Percentiles rank a stretch among this genome's conserved stretches.
Evolutionary conservation across 768 basidiomycete genomes (phyloP).

Genomic region (Dictyophora rubrovolvata): DNA sequence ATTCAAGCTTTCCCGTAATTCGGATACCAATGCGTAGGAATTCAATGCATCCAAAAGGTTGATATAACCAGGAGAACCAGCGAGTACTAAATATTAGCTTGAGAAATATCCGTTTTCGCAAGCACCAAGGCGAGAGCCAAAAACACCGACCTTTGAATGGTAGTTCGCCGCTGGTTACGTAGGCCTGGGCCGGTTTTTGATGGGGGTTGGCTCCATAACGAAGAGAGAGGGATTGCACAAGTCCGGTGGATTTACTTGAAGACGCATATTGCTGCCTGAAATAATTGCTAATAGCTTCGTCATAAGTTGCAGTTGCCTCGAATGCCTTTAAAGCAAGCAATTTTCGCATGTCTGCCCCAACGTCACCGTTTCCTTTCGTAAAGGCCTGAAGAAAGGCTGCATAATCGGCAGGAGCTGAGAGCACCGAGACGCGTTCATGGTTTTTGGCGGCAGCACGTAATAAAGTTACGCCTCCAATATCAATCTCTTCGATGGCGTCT

Average conservation of each 20-base stretch:
- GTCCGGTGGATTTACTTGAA: conserved; percentile 54
- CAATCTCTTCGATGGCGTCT: conserved; percentile 93
- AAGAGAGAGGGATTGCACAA: conserved; percentile 75
- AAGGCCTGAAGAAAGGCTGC: conserved; percentile 67
- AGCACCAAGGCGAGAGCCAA: not conserved
- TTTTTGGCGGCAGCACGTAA: conserved; percentile 98
- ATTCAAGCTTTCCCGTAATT: conserved; percentile 75
- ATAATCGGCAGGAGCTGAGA: conserved; percentile 88
- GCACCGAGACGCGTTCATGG: conserved; percentile 82
- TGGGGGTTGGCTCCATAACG: conserved; percentile 98
- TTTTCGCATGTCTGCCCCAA: conserved; percentile 59
- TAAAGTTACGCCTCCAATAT: conserved; percentile 97
- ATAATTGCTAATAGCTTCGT: conserved; percentile 91
- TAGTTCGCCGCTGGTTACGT: conserved; percentile 75
- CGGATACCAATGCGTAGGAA: conserved; percentile 91
- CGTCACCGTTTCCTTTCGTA: conserved; percentile 63
- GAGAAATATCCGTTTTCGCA: not conserved
- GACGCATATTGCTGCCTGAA: conserved; percentile 94
- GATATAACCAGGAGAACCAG: conserved; percentile 96
- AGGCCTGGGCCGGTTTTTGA: conserved; percentile 97
- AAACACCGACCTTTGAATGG: conserved; percentile 76
- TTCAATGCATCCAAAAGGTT: conserved; percentile 96
- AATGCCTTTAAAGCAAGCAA: conserved; percentile 94
- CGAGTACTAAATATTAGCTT: conserved; percentile 49
- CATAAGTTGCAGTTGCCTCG: conserved; percentile 91